Conservation (phyloP, 2,329 filamentous ascomycete species). For the Diaporthe australafricana region DNA sequence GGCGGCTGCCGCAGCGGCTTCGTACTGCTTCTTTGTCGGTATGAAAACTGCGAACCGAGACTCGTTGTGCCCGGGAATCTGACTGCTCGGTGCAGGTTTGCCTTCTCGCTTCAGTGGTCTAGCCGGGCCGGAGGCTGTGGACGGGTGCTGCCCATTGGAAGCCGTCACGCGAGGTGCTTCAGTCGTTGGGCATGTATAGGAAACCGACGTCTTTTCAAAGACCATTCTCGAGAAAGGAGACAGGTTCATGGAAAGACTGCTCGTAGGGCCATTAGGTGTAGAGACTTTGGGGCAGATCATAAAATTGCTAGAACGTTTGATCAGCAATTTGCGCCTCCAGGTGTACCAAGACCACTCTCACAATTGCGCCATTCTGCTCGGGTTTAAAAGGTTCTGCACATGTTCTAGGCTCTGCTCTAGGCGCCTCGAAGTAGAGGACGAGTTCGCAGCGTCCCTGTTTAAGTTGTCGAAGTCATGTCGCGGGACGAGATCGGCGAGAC, state of each 20-base stretch:
- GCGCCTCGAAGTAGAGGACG: constrained; percentile 70
- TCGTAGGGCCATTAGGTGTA: constrained; percentile 44
- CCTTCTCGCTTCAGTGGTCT: constrained; percentile 40
- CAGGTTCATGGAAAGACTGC: constrained; percentile 54
- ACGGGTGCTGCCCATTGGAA: constrained; percentile 45
- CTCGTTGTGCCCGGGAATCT: constrained; percentile 50
- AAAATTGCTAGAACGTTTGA: constrained; percentile 64
- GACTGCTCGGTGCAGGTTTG: constrained; percentile 40
- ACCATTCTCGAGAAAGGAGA: constrained; percentile 64
- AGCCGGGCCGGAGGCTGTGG: constrained; percentile 41
- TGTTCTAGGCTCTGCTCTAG: constrained; percentile 80
- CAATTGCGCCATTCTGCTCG: constrained; percentile 78
- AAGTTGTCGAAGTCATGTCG: constrained; percentile 72
- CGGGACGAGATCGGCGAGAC: constrained; percentile 63
- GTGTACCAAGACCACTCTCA: constrained; percentile 50
- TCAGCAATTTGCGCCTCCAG: constrained; percentile 33
- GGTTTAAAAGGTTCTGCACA: constrained; percentile 78
- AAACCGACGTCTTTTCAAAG: constrained; percentile 55
- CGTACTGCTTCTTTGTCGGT: constrained; percentile 54
- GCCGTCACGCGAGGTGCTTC: constrained; percentile 46
- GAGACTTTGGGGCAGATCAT: constrained; percentile 58
- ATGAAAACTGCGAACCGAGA: constrained; percentile 61
- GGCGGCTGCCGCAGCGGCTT: constrained; percentile 35
- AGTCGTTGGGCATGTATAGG: constrained; percentile 54
- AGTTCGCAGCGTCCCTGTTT: constrained; percentile 74